phyloP scores from a whole-genome alignment of 129 eudicot species.

The Pseudognaphalium luteoalbum region DNA sequence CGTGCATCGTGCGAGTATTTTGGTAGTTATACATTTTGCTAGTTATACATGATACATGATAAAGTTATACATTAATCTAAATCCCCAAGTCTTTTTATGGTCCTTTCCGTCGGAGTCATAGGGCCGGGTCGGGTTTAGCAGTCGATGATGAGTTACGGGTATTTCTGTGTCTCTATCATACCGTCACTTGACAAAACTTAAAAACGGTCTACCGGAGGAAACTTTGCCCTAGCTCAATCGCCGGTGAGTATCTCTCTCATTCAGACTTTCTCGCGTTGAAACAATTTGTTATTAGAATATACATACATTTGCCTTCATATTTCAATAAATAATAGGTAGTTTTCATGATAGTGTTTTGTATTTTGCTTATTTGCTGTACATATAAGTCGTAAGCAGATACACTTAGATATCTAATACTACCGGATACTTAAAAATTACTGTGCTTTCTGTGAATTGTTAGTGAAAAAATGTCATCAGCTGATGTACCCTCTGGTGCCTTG shows the following conservation, averaged over 20 bases:
- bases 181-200: no score
- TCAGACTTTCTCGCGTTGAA: not conserved
- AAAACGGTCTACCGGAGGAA: not conserved
- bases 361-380: not conserved
- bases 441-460: slow-evolving; percentile 18
- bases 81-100: no score
- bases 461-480: slow-evolving; percentile 52
- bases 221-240: not conserved
- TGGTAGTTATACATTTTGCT: no score
- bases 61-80: no score
- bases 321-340: not conserved
- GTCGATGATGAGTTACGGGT: no score
- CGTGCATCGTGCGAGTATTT: no score
- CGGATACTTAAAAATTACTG: slow-evolving; percentile 16
- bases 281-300: not conserved
- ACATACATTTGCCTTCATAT: no score
- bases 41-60: no score
- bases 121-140: not conserved
- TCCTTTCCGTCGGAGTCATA: no score
- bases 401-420: no score
- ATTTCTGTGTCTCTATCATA: not conserved
- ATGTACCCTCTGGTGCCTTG: slow-evolving; percentile 64
- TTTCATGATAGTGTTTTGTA: not conserved
- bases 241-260: not conserved
- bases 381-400: not conserved